A percentile compares a stretch with the other conserved stretches of the same genome.
Conservation (phyloP, 768 basidiomycete species). For the Trametes meyenii region DNA sequence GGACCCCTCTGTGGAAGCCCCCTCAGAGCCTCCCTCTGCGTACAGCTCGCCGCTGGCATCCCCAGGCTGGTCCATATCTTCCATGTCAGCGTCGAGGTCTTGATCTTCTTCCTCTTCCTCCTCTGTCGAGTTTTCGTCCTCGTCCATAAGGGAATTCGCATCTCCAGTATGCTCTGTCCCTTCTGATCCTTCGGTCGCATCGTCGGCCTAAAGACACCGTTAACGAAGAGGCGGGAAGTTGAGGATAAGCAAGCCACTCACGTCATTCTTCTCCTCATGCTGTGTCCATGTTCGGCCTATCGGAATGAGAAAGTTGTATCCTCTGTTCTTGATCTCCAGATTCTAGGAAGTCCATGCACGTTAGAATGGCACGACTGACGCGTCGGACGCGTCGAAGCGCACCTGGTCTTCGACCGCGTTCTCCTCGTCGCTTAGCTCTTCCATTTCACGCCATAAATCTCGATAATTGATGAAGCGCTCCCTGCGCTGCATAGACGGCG, state of each 20-base stretch:
- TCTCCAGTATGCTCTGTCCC: conserved; percentile 43
- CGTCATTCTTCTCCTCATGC: conserved; percentile 86
- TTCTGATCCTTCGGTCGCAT: conserved; percentile 34
- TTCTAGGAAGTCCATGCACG: conserved; percentile 44
- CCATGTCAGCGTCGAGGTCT: conserved; percentile 68
- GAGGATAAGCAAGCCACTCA: conserved; percentile 35
- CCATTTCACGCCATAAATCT: conserved; percentile 75
- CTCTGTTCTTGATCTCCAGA: conserved; percentile 61
- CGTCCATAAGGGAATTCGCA: conserved; percentile 41
- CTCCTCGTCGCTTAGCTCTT: conserved; percentile 85
- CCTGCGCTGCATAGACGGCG: conserved; percentile 49
- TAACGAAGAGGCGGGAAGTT: neutral
- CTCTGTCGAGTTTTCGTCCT: conserved; percentile 34
- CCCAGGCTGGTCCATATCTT: conserved; percentile 50
- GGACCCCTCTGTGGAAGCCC: neutral
- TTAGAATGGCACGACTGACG: neutral
- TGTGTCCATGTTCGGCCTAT: conserved; percentile 75
- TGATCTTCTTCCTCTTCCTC: conserved; percentile 51
- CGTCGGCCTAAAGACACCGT: conserved; percentile 34
- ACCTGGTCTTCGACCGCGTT: conserved; percentile 78
- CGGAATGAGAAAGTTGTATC: conserved; percentile 68
- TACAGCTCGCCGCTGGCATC: conserved; percentile 44
- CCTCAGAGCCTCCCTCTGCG: conserved; percentile 43
- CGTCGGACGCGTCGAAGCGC: conserved; percentile 28
- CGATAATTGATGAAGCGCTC: conserved; percentile 63